These are phyloP conservation scores for Hemileia vastatrix DNA, from an alignment of 1,284 basidiomycete species.

Conservation along the genomic window DNA sequence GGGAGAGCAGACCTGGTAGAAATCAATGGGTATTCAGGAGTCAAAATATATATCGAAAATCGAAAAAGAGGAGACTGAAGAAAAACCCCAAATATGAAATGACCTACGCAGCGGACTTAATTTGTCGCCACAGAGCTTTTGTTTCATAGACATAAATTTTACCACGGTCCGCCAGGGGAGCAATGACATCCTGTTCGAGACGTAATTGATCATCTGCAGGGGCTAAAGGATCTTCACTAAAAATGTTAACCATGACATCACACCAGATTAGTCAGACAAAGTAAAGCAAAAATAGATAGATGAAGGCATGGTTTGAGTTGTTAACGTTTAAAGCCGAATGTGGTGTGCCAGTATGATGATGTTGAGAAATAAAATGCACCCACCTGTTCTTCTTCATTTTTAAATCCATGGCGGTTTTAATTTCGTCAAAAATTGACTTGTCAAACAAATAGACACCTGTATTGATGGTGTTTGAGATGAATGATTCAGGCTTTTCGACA, in stretches of 20 bases:
- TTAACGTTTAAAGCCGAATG: too few relatives aligned
- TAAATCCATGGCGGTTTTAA: slow-evolving; percentile 49
- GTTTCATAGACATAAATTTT: slow-evolving; percentile 51
- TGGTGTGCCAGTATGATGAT: too few relatives aligned
- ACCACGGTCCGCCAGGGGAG: slow-evolving; percentile 47
- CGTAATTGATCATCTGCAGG: slow-evolving; percentile 49
- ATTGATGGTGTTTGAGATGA: slow-evolving; percentile 50
- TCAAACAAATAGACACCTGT: slow-evolving; percentile 48
- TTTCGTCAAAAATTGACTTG: slow-evolving; percentile 50
- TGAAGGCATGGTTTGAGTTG: too few relatives aligned
- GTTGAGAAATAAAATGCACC: slow-evolving; percentile 27
- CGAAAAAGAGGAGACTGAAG: too few relatives aligned
- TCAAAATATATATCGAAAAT: not conserved
- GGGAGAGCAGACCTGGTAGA: slow-evolving; percentile 47
- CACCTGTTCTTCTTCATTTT: slow-evolving; percentile 47
- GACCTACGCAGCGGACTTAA: slow-evolving; percentile 50
- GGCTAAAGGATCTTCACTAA: slow-evolving; percentile 47
- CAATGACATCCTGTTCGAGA: slow-evolving; percentile 51
- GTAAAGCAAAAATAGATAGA: too few relatives aligned
- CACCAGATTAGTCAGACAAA: not conserved
- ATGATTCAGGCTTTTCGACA: slow-evolving; percentile 51
- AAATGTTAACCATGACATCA: not conserved
- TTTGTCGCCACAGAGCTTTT: slow-evolving; percentile 50
- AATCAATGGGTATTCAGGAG: not conserved
- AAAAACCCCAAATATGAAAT: not conserved